phyloP scores from a whole-genome alignment of 352 stramenopile species.

The Phytophthora brassicae region DNA sequence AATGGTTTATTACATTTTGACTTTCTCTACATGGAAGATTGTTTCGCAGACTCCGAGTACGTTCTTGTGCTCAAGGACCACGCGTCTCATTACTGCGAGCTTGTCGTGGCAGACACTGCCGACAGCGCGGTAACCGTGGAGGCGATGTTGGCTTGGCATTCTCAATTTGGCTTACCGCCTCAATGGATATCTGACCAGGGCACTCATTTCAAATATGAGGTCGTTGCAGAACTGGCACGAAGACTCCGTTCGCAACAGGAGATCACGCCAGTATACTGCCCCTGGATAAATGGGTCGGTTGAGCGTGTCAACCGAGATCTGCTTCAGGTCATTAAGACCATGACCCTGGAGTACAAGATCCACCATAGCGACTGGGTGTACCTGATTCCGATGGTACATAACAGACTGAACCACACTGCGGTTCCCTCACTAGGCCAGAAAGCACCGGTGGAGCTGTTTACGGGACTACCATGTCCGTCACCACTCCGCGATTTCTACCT shows the following conservation, averaged over 20 bases:
- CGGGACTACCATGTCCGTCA: too few relatives aligned
- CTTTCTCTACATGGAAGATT: slow-evolving; percentile 3
- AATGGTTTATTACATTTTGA: slow-evolving; percentile 5
- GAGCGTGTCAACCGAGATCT: slow-evolving; percentile 32
- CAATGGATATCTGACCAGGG: too few relatives aligned
- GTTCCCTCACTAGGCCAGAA: too few relatives aligned
- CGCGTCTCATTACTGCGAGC: slow-evolving; percentile 2
- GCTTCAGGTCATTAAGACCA: slow-evolving; percentile 26
- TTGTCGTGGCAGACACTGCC: too few relatives aligned
- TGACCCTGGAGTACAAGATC: slow-evolving; percentile 26
- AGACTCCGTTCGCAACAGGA: slow-evolving; percentile 18
- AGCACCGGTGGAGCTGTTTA: too few relatives aligned
- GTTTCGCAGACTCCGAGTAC: background rate
- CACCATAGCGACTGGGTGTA: slow-evolving; percentile 20
- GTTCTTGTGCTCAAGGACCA: background rate
- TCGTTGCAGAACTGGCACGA: background rate
- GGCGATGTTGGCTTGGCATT: background rate
- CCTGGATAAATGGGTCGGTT: slow-evolving; percentile 36
- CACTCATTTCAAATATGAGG: too few relatives aligned
- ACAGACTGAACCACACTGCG: too few relatives aligned
- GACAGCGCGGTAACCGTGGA: slow-evolving; percentile 2
- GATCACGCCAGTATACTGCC: slow-evolving; percentile 30
- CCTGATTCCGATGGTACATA: too few relatives aligned
- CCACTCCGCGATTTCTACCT: too few relatives aligned
- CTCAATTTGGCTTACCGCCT: slow-evolving; percentile 2